Evolutionary conservation across 1,284 basidiomycete species (phyloP).

Genomic region (Coniophora puteana): DNA sequence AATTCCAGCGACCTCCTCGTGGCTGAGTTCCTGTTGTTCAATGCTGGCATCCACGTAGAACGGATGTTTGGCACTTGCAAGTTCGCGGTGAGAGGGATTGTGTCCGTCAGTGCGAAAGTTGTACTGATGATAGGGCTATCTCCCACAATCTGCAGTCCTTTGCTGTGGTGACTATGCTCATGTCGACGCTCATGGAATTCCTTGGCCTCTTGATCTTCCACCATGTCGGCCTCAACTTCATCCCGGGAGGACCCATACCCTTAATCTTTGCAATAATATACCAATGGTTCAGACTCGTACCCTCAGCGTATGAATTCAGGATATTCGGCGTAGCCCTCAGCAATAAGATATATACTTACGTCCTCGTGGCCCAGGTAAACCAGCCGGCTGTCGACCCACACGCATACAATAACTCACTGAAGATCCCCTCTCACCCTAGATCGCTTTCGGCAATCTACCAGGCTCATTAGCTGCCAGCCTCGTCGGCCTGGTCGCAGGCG

Average conservation of each 20-base stretch:
- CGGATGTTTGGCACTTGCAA: conserved; percentile 85
- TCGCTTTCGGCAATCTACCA: conserved; percentile 65
- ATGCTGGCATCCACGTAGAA: conserved; percentile 72
- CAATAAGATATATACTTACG: conserved; percentile 72
- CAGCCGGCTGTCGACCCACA: no score
- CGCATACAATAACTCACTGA: conserved; percentile 7
- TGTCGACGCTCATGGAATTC: conserved; percentile 70
- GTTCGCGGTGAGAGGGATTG: conserved; percentile 66
- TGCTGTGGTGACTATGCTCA: conserved; percentile 54
- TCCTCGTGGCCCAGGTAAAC: conserved; percentile 63
- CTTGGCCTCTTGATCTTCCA: conserved; percentile 59
- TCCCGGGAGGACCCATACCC: conserved; percentile 74
- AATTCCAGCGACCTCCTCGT: conserved; percentile 86
- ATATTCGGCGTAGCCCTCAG: conserved; percentile 73
- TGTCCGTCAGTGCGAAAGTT: conserved; percentile 6
- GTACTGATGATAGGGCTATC: neutral
- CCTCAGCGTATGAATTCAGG: conserved; percentile 70
- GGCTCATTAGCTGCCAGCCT: conserved; percentile 57
- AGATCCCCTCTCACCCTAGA: no score
- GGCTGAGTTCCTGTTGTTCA: conserved; percentile 73
- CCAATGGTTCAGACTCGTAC: conserved; percentile 77
- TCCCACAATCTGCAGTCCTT: conserved; percentile 57
- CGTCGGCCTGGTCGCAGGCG: conserved; percentile 67
- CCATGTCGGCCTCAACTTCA: conserved; percentile 61
- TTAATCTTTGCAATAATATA: conserved; percentile 75